Percentiles rank a stretch among this genome's conserved stretches.
phyloP scores from a whole-genome alignment of 1,284 basidiomycete genomes.

The Apiotrichum laibachii region DNA sequence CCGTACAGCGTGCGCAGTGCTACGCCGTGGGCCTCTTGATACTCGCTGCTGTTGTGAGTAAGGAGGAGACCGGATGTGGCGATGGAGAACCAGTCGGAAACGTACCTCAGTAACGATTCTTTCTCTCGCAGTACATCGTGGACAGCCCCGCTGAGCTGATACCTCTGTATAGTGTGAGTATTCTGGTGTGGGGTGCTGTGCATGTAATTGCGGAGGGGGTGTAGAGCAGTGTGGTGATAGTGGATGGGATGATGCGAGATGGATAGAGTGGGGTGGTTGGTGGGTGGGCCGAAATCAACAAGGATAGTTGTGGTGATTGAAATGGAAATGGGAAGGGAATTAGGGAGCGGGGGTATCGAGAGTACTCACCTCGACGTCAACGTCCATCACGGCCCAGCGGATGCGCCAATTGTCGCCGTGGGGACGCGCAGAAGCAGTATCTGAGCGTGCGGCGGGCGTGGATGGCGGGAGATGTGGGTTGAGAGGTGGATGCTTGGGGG shows the following conservation, averaged over 20 bases:
- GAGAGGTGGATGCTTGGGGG: neutral
- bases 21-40: conserved; percentile 30
- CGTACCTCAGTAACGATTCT: conserved; percentile 28
- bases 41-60: conserved; percentile 22
- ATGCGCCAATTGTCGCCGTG: conserved; percentile 8
- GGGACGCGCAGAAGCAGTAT: conserved; percentile 8
- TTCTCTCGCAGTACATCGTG: conserved; percentile 30
- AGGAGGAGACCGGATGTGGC: neutral
- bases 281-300: neutral
- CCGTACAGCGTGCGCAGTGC: conserved; percentile 33
- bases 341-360: too few species aligned
- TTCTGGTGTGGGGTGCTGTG: neutral
- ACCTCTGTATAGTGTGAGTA: conserved; percentile 9
- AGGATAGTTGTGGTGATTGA: too few species aligned
- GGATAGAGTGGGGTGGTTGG: neutral
- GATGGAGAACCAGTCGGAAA: neutral
- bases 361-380: conserved; percentile 26
- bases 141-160: conserved; percentile 32
- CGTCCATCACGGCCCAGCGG: conserved; percentile 25
- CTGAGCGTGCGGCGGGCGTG: neutral
- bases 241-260: neutral
- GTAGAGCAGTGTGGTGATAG: neutral
- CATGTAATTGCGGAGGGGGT: neutral
- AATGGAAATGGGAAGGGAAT: too few species aligned
- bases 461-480: neutral